Percentiles rank a stretch among this genome's conserved stretches.
phyloP scores from a whole-genome alignment of 257 asterid genomes.

The Solanum chmielewskii region DNA sequence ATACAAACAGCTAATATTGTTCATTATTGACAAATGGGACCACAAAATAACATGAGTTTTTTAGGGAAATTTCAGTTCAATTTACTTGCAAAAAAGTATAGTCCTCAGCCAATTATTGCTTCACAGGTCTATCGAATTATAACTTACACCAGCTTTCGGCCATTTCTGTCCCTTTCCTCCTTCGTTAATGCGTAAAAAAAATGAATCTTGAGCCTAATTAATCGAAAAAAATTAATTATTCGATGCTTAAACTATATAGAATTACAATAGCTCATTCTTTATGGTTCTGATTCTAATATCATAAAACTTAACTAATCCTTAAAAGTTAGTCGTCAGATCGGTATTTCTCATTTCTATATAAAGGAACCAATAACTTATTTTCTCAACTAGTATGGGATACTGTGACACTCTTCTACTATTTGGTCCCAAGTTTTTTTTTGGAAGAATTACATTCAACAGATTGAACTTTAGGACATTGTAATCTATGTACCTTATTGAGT shows the following conservation, averaged over 20 bases:
- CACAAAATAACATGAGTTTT: background rate
- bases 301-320: background rate
- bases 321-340: background rate
- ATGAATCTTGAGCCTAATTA: background rate
- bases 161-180: background rate
- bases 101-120: background rate
- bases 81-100: background rate
- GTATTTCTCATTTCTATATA: background rate
- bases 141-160: background rate
- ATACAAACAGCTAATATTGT: background rate
- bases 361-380: background rate
- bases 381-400: background rate
- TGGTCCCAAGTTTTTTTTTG: background rate
- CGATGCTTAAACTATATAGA: background rate
- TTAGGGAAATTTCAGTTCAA: background rate
- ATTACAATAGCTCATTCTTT: background rate
- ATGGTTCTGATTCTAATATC: fast-evolving
- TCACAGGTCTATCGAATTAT: background rate
- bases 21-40: background rate
- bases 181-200: background rate
- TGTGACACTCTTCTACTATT: background rate
- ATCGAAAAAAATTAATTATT: background rate
- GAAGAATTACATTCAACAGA: background rate
- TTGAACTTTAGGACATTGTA: background rate
- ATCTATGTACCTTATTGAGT: background rate